These are phyloP conservation scores for Sugiyamaella japonica DNA, from an alignment of 1,139 yeast species.

Conservation along the genomic window DNA sequence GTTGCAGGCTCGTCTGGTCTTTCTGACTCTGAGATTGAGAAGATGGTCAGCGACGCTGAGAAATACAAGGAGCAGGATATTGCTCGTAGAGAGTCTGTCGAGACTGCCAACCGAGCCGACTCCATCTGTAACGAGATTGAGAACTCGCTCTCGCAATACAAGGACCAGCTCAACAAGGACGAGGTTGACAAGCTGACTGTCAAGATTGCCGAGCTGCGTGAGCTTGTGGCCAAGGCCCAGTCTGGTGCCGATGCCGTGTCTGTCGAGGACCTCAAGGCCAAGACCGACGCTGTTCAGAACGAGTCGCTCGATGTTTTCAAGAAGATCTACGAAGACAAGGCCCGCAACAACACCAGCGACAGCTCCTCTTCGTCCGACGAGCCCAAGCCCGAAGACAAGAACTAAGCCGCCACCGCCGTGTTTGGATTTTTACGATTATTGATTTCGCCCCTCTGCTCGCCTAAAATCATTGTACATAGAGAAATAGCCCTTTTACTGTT, in stretches of 20 bases:
- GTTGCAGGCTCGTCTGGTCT: constrained; percentile 99
- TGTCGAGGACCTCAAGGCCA: constrained; percentile 80
- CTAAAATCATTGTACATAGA: constrained; percentile 8
- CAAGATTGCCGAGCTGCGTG: constrained; percentile 78
- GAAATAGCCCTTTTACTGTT: constrained; percentile 9
- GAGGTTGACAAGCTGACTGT: constrained; percentile 85
- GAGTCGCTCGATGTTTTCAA: constrained; percentile 92
- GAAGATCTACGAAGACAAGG: constrained; percentile 85
- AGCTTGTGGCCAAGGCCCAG: constrained; percentile 90
- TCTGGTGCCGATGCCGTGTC: constrained; percentile 86
- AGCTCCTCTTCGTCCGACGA: constrained; percentile 25
- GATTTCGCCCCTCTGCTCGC: constrained; percentile 1
- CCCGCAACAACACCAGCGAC: constrained; percentile 30
- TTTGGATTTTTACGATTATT: neutral
- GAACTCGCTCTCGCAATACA: constrained; percentile 89
- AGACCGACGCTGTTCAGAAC: constrained; percentile 92
- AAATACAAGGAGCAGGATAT: constrained; percentile 96
- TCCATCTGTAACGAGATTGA: constrained; percentile 96
- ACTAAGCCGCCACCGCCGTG: neutral
- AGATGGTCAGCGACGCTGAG: constrained; percentile 98
- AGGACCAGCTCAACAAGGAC: constrained; percentile 84
- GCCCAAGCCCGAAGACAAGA: constrained; percentile 22
- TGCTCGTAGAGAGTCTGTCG: constrained; percentile 92
- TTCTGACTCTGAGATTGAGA: constrained; percentile 93
- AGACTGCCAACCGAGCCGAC: constrained; percentile 95